Percentiles rank a stretch among this genome's conserved stretches.
Evolutionary conservation across 768 basidiomycete genomes (phyloP).

Genomic region (Leucosporidium yakuticum): DNA sequence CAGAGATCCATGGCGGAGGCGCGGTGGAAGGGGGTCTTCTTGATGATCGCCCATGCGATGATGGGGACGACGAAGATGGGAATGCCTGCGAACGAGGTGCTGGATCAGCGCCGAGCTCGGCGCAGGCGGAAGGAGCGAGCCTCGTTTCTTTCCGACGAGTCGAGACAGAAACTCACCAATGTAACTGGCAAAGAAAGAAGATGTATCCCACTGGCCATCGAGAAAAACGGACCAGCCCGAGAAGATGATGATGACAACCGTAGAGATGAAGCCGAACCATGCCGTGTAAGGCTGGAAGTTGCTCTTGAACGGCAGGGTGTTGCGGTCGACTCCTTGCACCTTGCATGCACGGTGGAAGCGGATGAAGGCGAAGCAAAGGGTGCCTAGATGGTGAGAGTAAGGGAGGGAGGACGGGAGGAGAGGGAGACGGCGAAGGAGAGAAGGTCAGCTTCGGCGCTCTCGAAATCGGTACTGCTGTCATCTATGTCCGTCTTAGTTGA

Average conservation of each 20-base stretch:
- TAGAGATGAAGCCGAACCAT: slow-evolving; percentile 42
- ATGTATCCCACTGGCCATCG: slow-evolving; percentile 42
- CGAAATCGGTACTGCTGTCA: too few relatives aligned
- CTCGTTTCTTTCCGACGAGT: too few relatives aligned
- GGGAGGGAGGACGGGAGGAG: neutral
- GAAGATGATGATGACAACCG: slow-evolving; percentile 37
- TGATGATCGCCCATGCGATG: slow-evolving; percentile 44
- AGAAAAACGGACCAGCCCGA: slow-evolving; percentile 45
- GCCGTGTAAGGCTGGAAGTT: slow-evolving; percentile 44
- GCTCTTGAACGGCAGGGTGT: slow-evolving; percentile 43
- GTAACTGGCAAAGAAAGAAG: slow-evolving; percentile 44
- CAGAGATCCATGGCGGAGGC: slow-evolving; percentile 23
- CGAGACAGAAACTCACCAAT: slow-evolving; percentile 16
- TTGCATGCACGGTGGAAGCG: slow-evolving; percentile 41
- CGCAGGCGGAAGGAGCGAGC: neutral
- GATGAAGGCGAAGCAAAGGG: slow-evolving; percentile 25
- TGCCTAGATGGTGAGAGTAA: neutral
- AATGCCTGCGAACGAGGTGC: slow-evolving; percentile 43
- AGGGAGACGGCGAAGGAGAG: neutral
- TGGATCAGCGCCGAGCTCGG: slow-evolving; percentile 18
- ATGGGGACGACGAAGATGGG: slow-evolving; percentile 43
- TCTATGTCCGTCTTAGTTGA: too few relatives aligned
- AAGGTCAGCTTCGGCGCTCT: too few relatives aligned
- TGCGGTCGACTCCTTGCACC: slow-evolving; percentile 41
- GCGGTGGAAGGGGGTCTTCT: slow-evolving; percentile 28